Evolutionary conservation across 2,329 filamentous ascomycete genomes (phyloP).

Genomic region (Trichoderma arundinaceum): DNA sequence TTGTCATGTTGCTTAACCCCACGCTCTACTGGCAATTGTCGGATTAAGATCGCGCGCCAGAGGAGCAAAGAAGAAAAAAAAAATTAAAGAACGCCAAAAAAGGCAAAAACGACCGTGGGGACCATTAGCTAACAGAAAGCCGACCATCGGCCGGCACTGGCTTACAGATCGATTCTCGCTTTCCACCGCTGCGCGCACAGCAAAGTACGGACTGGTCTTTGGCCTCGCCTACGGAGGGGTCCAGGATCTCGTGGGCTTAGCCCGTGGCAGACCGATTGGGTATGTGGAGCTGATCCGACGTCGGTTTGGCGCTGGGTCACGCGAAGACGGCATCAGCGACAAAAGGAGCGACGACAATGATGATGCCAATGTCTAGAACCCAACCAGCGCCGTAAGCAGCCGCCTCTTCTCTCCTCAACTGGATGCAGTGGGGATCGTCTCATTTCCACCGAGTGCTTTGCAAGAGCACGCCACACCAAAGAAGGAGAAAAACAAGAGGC

Average conservation of each 20-base stretch:
- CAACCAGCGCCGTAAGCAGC: constrained; percentile 26
- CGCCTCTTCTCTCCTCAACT: constrained; percentile 2
- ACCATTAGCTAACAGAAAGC: constrained; percentile 32
- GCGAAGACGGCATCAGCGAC: constrained; percentile 22
- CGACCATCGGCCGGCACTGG: constrained; percentile 39
- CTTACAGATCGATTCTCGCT: constrained; percentile 76
- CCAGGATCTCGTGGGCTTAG: constrained; percentile 75
- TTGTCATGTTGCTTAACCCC: constrained; percentile 3
- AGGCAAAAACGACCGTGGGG: constrained; percentile 7
- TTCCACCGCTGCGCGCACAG: constrained; percentile 76
- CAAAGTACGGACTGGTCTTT: constrained; percentile 77
- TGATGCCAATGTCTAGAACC: constrained; percentile 11
- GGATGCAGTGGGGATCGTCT: constrained; percentile 12
- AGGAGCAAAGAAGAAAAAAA: background rate
- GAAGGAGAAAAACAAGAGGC: background rate
- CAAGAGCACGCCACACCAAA: background rate
- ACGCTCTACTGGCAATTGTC: constrained; percentile 17
- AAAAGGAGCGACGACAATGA: constrained; percentile 8
- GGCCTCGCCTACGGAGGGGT: constrained; percentile 80
- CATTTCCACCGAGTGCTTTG: background rate
- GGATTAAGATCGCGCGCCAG: constrained; percentile 20
- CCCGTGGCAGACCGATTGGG: constrained; percentile 72
- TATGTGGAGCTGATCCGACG: constrained; percentile 73
- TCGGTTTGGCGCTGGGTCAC: constrained; percentile 42
- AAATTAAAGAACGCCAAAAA: background rate